Evolutionary conservation across 495 filamentous ascomycete genomes (phyloP).

Genomic region (Penicillium nucicola): DNA sequence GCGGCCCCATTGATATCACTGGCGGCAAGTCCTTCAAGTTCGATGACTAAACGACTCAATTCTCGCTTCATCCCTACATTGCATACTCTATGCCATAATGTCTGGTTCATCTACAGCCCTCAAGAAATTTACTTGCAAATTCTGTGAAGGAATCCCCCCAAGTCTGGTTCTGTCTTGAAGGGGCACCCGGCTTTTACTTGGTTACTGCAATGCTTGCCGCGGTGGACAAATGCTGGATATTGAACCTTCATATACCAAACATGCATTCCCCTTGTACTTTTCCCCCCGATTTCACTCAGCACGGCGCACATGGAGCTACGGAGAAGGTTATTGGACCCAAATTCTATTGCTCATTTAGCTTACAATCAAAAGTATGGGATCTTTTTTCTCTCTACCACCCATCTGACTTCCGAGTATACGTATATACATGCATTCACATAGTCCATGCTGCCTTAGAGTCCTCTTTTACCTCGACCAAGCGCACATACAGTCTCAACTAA

Average conservation of each 20-base stretch:
- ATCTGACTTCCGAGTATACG: no score
- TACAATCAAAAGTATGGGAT: conserved; percentile 21
- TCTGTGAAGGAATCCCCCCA: not conserved
- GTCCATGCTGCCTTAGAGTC: not conserved
- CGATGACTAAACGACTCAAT: conserved; percentile 57
- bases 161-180: not conserved
- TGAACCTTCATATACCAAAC: not conserved
- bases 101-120: not conserved
- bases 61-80: not conserved
- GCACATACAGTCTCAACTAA: no score
- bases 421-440: no score
- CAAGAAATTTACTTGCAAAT: not conserved
- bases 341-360: conserved; percentile 14
- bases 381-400: not conserved
- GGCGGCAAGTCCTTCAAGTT: conserved; percentile 78
- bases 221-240: not conserved
- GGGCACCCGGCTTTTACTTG: not conserved
- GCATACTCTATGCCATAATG: conserved; percentile 2
- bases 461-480: no score
- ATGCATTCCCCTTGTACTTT: not conserved
- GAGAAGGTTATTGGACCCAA: conserved; percentile 2
- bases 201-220: not conserved
- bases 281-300: conserved; percentile 18
- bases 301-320: conserved; percentile 29
- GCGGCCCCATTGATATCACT: conserved; percentile 74